These are phyloP conservation scores for Euphorbia lathyris DNA, from an alignment of 345 rosid genomes.

Conservation along the genomic window DNA sequence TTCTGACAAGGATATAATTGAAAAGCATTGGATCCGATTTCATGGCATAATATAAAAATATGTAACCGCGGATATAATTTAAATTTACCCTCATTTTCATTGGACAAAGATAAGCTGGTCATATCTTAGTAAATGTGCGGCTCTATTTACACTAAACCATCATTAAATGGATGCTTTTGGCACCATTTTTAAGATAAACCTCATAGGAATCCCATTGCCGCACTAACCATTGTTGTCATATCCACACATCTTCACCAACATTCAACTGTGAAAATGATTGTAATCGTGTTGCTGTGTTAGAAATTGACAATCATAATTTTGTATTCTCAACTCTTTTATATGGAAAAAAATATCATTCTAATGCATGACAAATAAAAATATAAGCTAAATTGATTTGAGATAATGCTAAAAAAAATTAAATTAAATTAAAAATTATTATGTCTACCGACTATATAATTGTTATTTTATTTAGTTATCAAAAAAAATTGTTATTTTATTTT, in stretches of 20 bases:
- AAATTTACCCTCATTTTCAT: no score
- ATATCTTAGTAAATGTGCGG: not conserved
- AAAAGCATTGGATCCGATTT: no score
- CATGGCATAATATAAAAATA: no score
- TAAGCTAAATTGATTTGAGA: not conserved
- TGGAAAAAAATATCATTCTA: no score
- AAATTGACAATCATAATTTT: no score
- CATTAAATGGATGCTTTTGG: slow-evolving; percentile 5
- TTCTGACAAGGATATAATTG: no score
- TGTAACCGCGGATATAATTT: no score
- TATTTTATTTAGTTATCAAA: no score
- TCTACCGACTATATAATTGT: no score
- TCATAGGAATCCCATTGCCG: not conserved
- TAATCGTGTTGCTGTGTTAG: no score
- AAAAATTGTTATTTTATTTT: no score
- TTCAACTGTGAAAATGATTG: not conserved
- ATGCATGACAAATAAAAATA: not conserved
- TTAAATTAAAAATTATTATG: no score
- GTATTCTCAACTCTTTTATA: not conserved
- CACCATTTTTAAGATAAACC: not conserved
- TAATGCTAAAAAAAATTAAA: not conserved
- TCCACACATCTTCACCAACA: not conserved
- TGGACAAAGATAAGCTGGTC: not conserved
- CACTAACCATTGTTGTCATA: slow-evolving; percentile 1
- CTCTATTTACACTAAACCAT: not conserved